These are phyloP conservation scores for Lasiodiplodia theobromae DNA, from an alignment of 2,329 filamentous ascomycete genomes.

Conservation along the genomic window DNA sequence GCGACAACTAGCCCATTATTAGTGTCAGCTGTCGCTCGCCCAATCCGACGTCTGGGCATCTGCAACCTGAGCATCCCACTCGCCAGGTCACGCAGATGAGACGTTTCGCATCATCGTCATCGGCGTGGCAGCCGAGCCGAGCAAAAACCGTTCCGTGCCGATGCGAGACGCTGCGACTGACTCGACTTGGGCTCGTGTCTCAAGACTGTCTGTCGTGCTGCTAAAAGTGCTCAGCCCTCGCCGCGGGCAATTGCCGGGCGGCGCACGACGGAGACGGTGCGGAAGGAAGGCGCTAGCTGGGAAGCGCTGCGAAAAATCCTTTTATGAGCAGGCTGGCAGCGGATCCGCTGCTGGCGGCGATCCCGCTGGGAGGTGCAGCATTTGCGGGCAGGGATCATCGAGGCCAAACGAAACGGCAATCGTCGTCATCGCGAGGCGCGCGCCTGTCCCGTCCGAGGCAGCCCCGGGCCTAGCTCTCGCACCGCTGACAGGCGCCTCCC, in stretches of 20 bases:
- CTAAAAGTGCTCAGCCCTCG: neutral
- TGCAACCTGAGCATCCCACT: neutral
- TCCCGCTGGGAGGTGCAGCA: constrained; percentile 17
- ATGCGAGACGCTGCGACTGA: neutral
- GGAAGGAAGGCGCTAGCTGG: constrained; percentile 54
- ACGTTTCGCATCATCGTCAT: neutral
- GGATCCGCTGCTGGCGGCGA: constrained; percentile 20
- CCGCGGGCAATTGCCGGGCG: neutral
- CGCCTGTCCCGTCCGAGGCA: constrained; percentile 7
- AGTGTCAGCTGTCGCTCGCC: neutral
- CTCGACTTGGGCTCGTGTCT: neutral
- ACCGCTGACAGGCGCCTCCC: neutral
- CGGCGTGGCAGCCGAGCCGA: neutral
- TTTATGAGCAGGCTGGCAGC: neutral
- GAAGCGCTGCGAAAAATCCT: constrained; percentile 11
- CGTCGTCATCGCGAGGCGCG: constrained; percentile 22
- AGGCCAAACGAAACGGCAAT: constrained; percentile 10
- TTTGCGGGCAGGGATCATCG: constrained; percentile 13
- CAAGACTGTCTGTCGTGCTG: neutral
- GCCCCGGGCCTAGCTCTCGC: neutral
- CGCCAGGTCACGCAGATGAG: neutral
- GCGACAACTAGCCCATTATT: neutral
- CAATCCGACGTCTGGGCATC: neutral
- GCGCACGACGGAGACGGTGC: constrained; percentile 52
- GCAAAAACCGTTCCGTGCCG: neutral